Evolutionary conservation across 2,329 filamentous ascomycete species (phyloP).

Genomic region (Microsporum canis): DNA sequence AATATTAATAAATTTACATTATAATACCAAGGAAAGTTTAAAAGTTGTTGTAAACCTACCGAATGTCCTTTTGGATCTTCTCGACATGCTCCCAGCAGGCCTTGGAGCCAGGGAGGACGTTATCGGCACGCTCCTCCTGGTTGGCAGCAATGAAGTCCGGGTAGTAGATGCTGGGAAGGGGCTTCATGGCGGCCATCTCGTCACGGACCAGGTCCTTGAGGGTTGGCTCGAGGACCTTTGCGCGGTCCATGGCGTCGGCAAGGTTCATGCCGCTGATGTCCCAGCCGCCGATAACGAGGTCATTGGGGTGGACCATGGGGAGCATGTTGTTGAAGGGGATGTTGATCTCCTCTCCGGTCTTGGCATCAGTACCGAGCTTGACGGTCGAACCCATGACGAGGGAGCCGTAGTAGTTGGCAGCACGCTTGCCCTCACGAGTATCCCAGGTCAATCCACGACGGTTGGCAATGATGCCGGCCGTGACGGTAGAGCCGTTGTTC

Average conservation of each 20-base stretch:
- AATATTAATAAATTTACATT: slow-evolving; percentile 5
- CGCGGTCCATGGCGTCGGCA: slow-evolving; percentile 87
- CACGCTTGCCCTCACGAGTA: slow-evolving; percentile 74
- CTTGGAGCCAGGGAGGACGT: slow-evolving; percentile 71
- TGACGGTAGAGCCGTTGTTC: slow-evolving; percentile 96
- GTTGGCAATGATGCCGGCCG: slow-evolving; percentile 94
- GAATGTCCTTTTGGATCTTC: slow-evolving; percentile 84
- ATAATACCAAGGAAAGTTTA: neutral
- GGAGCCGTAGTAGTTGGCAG: slow-evolving; percentile 96
- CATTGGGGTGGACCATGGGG: slow-evolving; percentile 95
- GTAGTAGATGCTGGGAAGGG: slow-evolving; percentile 93
- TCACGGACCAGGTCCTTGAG: slow-evolving; percentile 83
- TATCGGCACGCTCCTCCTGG: slow-evolving; percentile 93
- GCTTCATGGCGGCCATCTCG: slow-evolving; percentile 81
- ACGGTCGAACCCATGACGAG: slow-evolving; percentile 94
- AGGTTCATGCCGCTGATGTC: slow-evolving; percentile 90
- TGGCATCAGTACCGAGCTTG: slow-evolving; percentile 81
- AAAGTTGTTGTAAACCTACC: slow-evolving; percentile 37
- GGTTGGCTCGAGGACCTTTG: slow-evolving; percentile 86
- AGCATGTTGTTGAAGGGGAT: slow-evolving; percentile 90
- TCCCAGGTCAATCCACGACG: slow-evolving; percentile 78
- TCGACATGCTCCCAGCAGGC: slow-evolving; percentile 82
- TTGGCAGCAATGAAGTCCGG: slow-evolving; percentile 99
- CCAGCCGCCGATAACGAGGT: slow-evolving; percentile 91
- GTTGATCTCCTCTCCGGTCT: slow-evolving; percentile 81